phyloP scores from a whole-genome alignment of 768 basidiomycete genomes.

The Phanerochaete carnosa region DNA sequence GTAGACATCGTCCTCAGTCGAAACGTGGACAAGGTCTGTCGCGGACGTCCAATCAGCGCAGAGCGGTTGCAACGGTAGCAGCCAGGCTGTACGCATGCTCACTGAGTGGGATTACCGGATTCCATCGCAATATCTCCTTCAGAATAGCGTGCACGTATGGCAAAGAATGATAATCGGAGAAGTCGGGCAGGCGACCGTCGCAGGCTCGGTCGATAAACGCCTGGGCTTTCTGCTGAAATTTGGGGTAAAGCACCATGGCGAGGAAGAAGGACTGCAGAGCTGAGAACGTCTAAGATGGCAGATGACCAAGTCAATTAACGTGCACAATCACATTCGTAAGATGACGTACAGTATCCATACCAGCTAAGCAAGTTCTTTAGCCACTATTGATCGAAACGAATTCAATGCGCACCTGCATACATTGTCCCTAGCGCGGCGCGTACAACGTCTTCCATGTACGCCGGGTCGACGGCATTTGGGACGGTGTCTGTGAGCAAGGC shows the following conservation, averaged over 20 bases:
- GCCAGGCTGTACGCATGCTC: not conserved
- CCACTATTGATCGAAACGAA: not conserved
- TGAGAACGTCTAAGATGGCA: conserved; percentile 22
- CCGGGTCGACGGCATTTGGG: not conserved
- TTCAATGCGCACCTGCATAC: not conserved
- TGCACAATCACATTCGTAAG: too few species aligned
- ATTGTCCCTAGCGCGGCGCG: not conserved
- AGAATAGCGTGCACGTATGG: conserved; percentile 5
- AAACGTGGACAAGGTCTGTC: conserved; percentile 16
- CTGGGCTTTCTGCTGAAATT: conserved; percentile 24
- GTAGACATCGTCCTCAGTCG: conserved; percentile 20
- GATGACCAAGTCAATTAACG: too few species aligned
- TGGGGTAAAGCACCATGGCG: conserved; percentile 36
- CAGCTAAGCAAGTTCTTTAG: not conserved
- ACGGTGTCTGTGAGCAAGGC: not conserved
- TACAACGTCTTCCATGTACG: not conserved
- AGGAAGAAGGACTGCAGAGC: conserved; percentile 31
- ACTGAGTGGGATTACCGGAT: conserved; percentile 32
- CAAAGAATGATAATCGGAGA: conserved; percentile 16
- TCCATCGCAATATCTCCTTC: conserved; percentile 11
- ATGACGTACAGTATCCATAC: not conserved
- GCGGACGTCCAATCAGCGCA: not conserved
- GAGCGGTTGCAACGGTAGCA: not conserved
- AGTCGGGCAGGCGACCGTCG: conserved; percentile 21
- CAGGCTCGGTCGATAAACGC: conserved; percentile 25